phyloP scores from a whole-genome alignment of 495 filamentous ascomycete species.

The Aspergillus wentii region DNA sequence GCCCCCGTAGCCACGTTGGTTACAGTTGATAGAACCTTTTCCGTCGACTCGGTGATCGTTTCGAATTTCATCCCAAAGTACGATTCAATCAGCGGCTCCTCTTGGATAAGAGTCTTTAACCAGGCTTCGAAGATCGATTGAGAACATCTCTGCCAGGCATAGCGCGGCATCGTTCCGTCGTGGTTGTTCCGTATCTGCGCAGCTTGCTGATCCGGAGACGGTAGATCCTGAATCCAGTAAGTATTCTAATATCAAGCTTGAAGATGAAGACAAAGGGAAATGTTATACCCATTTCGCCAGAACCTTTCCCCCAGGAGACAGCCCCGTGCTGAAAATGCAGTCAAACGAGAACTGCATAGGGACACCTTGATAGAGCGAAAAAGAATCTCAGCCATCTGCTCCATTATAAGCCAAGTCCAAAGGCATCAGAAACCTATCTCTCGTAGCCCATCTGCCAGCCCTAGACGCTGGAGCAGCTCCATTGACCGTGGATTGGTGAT shows the following conservation, averaged over 20 bases:
- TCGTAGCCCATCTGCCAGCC: constrained; percentile 8
- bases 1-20: not conserved
- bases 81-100: not conserved
- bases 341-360: constrained; percentile 1
- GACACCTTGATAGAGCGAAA: not conserved
- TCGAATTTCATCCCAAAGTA: constrained; percentile 10
- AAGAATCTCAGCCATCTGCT: too few species aligned
- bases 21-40: not conserved
- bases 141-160: constrained; percentile 11
- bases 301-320: not conserved
- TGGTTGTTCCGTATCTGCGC: too few species aligned
- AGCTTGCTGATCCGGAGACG: too few species aligned
- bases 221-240: too few species aligned
- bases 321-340: not conserved
- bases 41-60: not conserved
- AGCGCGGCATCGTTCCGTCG: constrained; percentile 2
- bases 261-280: not conserved
- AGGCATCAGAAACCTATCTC: constrained; percentile 2
- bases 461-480: constrained; percentile 9
- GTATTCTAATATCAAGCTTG: not conserved
- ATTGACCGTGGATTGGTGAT: constrained; percentile 9
- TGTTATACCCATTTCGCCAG: constrained; percentile 9
- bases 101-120: constrained; percentile 9
- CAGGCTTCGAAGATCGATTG: constrained; percentile 18
- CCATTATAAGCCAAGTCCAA: too few species aligned